These are phyloP conservation scores for Durotheca rogersii DNA, from an alignment of 495 filamentous ascomycete genomes.

Conservation along the genomic window DNA sequence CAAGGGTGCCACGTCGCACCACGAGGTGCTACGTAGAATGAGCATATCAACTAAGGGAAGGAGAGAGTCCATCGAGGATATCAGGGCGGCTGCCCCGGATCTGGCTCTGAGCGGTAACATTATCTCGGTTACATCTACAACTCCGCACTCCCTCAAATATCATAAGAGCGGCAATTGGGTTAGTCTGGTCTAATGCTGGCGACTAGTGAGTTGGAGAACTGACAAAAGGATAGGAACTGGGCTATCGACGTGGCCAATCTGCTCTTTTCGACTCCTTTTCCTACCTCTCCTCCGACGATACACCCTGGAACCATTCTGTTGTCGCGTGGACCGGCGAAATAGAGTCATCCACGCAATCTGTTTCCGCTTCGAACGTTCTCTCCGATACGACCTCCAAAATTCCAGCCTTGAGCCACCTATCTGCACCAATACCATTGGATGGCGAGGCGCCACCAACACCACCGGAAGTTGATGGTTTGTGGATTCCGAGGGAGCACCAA, in stretches of 20 bases:
- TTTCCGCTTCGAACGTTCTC: slow-evolving; percentile 44
- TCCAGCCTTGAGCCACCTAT: slow-evolving; percentile 56
- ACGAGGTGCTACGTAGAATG: slow-evolving; percentile 64
- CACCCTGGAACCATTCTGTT: slow-evolving; percentile 80
- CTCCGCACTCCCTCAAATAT: slow-evolving; percentile 73
- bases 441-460: slow-evolving; percentile 54
- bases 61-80: slow-evolving; percentile 54
- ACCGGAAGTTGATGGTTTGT: slow-evolving; percentile 62
- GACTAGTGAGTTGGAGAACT: slow-evolving; percentile 3
- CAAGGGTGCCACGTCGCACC: slow-evolving; percentile 55
- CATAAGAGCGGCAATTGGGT: slow-evolving; percentile 74
- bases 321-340: slow-evolving; percentile 95
- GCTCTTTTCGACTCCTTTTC: slow-evolving; percentile 86
- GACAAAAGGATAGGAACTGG: slow-evolving; percentile 59
- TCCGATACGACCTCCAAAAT: slow-evolving; percentile 43
- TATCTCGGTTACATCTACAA: slow-evolving; percentile 83
- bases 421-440: slow-evolving; percentile 72
- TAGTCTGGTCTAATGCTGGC: slow-evolving; percentile 34
- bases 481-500: slow-evolving; percentile 64
- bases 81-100: slow-evolving; percentile 62
- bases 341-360: slow-evolving; percentile 49
- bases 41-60: slow-evolving; percentile 51
- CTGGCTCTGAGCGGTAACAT: slow-evolving; percentile 76
- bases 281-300: slow-evolving; percentile 72
- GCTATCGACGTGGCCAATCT: slow-evolving; percentile 76